These are phyloP conservation scores for Sugiyamaella xylanicola DNA, from an alignment of 1,139 yeast genomes.

Conservation along the genomic window DNA sequence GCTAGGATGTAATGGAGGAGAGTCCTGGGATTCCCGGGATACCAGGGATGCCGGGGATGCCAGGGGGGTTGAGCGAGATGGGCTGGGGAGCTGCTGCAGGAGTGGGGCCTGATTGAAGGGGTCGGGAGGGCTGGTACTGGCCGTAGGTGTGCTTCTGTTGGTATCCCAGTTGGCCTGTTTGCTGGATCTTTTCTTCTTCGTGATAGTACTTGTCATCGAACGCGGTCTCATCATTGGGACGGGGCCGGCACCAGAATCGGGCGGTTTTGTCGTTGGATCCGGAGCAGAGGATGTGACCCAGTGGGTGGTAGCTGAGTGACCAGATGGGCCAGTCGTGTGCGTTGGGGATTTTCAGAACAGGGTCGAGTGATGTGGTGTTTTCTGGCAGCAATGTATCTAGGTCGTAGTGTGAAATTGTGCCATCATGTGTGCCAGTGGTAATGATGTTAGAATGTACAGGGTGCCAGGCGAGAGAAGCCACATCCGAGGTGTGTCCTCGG, in stretches of 20 bases:
- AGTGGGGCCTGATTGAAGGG: neutral
- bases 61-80: neutral
- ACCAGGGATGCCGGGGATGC: conserved; percentile 11
- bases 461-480: conserved; percentile 88
- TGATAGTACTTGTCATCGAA: conserved; percentile 81
- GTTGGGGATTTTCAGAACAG: conserved; percentile 61
- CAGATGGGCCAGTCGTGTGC: conserved; percentile 96
- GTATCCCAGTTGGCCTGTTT: neutral
- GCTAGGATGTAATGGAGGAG: conserved; percentile 6
- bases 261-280: conserved; percentile 94
- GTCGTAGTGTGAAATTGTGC: conserved; percentile 77
- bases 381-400: conserved; percentile 52
- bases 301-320: conserved; percentile 87
- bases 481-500: conserved; percentile 81
- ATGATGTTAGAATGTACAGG: conserved; percentile 81
- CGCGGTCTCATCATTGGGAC: conserved; percentile 86
- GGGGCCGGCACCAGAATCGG: conserved; percentile 91
- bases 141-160: conserved; percentile 9
- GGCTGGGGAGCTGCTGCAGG: neutral
- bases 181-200: conserved; percentile 52
- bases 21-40: conserved; percentile 13
- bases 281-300: conserved; percentile 87
- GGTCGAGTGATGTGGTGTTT: conserved; percentile 39
- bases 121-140: conserved; percentile 8
- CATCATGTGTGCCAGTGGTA: conserved; percentile 88